phyloP scores from a whole-genome alignment of 805 yeast genomes.

The Pichia ethanolica region DNA sequence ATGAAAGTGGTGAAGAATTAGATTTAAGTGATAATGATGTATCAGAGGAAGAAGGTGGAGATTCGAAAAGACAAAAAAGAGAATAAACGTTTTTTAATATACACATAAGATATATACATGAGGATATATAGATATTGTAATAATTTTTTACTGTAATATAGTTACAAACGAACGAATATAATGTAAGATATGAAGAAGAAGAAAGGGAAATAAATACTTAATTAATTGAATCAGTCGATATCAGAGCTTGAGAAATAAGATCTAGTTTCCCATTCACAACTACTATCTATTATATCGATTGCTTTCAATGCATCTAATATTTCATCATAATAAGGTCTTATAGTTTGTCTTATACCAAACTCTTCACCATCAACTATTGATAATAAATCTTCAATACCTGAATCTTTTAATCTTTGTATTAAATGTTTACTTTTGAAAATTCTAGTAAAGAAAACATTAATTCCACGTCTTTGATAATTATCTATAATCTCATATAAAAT shows the following conservation, averaged over 20 bases:
- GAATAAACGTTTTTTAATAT: neutral
- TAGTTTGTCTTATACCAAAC: conserved; percentile 26
- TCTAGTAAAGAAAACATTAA: conserved; percentile 54
- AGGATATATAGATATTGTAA: neutral
- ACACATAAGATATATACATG: neutral
- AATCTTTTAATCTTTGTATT: conserved; percentile 40
- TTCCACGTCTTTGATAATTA: conserved; percentile 46
- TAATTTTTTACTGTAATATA: no score
- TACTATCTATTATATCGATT: conserved; percentile 30
- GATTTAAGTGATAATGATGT: conserved; percentile 23
- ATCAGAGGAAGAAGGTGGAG: conserved; percentile 21
- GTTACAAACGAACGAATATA: no score
- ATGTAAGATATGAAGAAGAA: no score
- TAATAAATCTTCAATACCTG: conserved; percentile 46
- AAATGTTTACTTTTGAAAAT: conserved; percentile 43
- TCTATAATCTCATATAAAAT: conserved; percentile 54
- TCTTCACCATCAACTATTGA: conserved; percentile 18
- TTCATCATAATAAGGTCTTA: conserved; percentile 39
- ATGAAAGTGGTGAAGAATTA: conserved; percentile 11
- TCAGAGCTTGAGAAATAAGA: conserved; percentile 15
- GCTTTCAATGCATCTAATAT: conserved; percentile 52
- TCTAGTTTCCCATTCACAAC: conserved; percentile 14
- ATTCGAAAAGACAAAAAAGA: conserved; percentile 10
- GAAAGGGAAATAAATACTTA: neutral
- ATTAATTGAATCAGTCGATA: conserved; percentile 9